Base-by-base conservation (phyloP, 768 basidiomycete genomes). In the Tylopilus balloui region DNA sequence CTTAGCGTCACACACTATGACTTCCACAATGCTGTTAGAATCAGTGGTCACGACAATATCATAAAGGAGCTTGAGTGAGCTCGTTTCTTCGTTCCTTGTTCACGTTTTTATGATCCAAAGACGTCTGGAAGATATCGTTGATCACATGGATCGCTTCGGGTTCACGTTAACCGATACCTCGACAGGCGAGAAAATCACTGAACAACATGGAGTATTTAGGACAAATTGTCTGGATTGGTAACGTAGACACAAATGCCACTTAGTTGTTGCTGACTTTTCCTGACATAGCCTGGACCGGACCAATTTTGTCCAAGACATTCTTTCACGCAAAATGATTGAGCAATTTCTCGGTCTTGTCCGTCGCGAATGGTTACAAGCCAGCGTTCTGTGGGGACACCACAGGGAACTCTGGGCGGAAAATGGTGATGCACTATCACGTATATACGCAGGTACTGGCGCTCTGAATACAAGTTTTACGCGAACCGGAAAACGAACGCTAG, bases 351-450 rank as follows among this genome's bases (percentile, higher is more conserved):
- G 75, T 35, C 83, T 92, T 32, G 81, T 88, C 42, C 83, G 83
- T 34, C 80, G 83, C 2, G 86, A 86, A 62, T 93, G 89, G 87
- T 61, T 81, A 24, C 76, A 78, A 45, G 81, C 81, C 10, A 74
- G 72, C 49, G 69, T 78, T 8, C 72, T 98, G 10, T 97, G 93
- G 91, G 75, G 80, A 0, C 75, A 88, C 39, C 95, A 98, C 67
- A 83, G 94, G 19, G 89, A 94, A 63, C 72, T 98, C 4, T 99
- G 94, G 94, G 96, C 96, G 1, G 95, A 94, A 72, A 95, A 92
- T 60, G 93, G 93, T 12, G 93, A 96, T 64, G 88, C 90, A 0
- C 66, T 99, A 32, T 92, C 90, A 15, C 84, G 85, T 49, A 95
- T 95, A 55, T 99, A 99, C 67, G 94, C 94, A 34, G 96, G 88